Conservation (phyloP, 2,329 filamentous ascomycete species). For the Conoideocrella luteorostrata region DNA sequence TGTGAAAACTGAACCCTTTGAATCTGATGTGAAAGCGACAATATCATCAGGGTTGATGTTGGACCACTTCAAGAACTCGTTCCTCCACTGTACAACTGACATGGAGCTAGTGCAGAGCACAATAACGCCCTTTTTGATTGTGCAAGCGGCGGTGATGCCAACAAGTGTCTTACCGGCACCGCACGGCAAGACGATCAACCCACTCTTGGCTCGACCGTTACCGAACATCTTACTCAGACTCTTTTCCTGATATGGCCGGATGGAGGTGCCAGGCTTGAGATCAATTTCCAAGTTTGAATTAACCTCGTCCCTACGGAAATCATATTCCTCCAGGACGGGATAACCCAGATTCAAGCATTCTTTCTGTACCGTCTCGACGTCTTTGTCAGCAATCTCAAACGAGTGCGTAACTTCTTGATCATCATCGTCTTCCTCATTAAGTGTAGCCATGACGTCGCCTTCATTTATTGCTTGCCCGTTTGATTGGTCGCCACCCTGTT, state of each 20-base stretch:
- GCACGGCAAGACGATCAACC: slow-evolving; percentile 94
- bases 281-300: slow-evolving; percentile 94
- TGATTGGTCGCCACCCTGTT: slow-evolving; percentile 27
- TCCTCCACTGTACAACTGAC: slow-evolving; percentile 94
- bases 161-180: slow-evolving; percentile 96
- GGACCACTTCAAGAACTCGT: slow-evolving; percentile 97
- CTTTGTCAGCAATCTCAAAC: slow-evolving; percentile 79
- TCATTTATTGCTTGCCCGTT: slow-evolving; percentile 49
- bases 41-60: slow-evolving; percentile 91
- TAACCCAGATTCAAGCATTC: slow-evolving; percentile 81
- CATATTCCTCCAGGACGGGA: slow-evolving; percentile 92
- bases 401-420: slow-evolving; percentile 86
- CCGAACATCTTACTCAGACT: slow-evolving; percentile 99
- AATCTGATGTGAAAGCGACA: slow-evolving; percentile 88
- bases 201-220: slow-evolving; percentile 93
- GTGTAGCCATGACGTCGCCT: slow-evolving; percentile 63
- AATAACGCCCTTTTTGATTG: slow-evolving; percentile 93
- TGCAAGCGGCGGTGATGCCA: slow-evolving; percentile 96
- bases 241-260: slow-evolving; percentile 94
- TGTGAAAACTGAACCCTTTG: slow-evolving; percentile 72
- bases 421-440: slow-evolving; percentile 82
- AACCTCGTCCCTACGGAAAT: slow-evolving; percentile 83
- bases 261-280: slow-evolving; percentile 79
- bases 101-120: slow-evolving; percentile 96
- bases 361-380: slow-evolving; percentile 82